Conservation (phyloP, 352 stramenopile species). For the Pythium myriotylum region DNA sequence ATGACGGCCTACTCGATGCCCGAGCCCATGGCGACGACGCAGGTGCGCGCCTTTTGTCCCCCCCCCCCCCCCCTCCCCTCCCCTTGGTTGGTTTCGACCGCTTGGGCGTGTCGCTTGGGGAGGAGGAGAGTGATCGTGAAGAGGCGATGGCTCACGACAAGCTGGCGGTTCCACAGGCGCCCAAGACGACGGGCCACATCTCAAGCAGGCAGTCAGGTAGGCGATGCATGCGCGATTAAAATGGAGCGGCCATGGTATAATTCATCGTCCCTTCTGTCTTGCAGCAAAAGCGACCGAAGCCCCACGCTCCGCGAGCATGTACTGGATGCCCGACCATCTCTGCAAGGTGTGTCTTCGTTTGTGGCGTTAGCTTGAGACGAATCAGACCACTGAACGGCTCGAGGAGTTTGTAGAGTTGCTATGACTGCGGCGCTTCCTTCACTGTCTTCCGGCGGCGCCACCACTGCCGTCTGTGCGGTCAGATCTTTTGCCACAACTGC, state of each 20-base stretch:
- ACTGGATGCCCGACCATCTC: constrained; percentile 87
- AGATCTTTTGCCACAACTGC: constrained; percentile 88
- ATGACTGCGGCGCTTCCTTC: constrained; percentile 78
- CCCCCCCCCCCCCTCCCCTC: too few relatives aligned
- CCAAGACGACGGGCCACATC: constrained; percentile 1
- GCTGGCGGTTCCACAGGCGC: not conserved
- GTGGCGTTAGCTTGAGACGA: not conserved
- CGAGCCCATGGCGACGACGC: not conserved
- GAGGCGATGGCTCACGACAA: not conserved
- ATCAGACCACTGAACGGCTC: not conserved
- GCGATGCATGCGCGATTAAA: not conserved
- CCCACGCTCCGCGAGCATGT: constrained; percentile 36
- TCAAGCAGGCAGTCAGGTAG: not conserved
- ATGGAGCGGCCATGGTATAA: not conserved
- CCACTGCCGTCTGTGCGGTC: constrained; percentile 83
- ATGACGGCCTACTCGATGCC: constrained; percentile 21
- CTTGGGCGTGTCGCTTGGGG: not conserved
- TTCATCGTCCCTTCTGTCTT: not conserved
- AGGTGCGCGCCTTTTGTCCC: too few relatives aligned
- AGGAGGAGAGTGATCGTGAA: not conserved
- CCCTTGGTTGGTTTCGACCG: too few relatives aligned
- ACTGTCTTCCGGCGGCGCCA: constrained; percentile 84
- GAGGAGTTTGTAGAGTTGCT: constrained; percentile 59
- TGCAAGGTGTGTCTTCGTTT: constrained; percentile 60
- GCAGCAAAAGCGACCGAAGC: not conserved